A percentile compares a stretch with the other conserved stretches of the same genome.
phyloP scores from a whole-genome alignment of 306 rosid species.

The Cucumis hystrix region DNA sequence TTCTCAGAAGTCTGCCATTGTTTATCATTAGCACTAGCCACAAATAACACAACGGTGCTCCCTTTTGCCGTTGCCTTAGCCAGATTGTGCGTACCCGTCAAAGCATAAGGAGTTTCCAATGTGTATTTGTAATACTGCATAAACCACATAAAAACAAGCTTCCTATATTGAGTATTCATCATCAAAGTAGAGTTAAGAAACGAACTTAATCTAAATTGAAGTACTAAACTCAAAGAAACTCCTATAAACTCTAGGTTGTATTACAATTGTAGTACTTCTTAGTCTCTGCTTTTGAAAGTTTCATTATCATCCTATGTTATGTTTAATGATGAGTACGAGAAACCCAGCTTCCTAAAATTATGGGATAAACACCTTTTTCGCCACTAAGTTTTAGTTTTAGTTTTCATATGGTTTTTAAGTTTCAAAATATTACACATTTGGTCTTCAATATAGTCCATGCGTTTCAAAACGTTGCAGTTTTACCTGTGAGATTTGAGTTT shows the following conservation, averaged over 20 bases:
- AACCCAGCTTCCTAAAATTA: neutral
- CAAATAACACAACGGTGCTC: slow-evolving; percentile 79
- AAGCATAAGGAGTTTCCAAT: slow-evolving; percentile 84
- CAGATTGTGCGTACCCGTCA: slow-evolving; percentile 89
- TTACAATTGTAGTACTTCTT: neutral
- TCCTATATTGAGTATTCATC: neutral
- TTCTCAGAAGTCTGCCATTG: slow-evolving; percentile 75
- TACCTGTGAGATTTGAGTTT: no score
- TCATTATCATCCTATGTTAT: neutral
- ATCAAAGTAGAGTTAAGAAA: neutral
- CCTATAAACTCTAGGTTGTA: neutral
- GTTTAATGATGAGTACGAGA: neutral
- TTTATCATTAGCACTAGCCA: slow-evolving; percentile 82
- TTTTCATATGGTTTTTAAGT: no score
- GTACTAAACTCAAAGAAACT: neutral
- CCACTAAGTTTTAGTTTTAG: no score
- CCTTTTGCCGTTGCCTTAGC: slow-evolving; percentile 98
- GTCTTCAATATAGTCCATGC: no score
- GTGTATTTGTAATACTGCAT: slow-evolving; percentile 75
- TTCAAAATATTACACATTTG: no score
- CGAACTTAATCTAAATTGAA: neutral
- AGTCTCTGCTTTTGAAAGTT: neutral
- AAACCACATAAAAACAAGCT: neutral
- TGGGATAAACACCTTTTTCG: no score
- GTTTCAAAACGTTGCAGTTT: no score